Base-by-base conservation (phyloP, 2,329 filamentous ascomycete species). In the Ascochyta fabae region DNA sequence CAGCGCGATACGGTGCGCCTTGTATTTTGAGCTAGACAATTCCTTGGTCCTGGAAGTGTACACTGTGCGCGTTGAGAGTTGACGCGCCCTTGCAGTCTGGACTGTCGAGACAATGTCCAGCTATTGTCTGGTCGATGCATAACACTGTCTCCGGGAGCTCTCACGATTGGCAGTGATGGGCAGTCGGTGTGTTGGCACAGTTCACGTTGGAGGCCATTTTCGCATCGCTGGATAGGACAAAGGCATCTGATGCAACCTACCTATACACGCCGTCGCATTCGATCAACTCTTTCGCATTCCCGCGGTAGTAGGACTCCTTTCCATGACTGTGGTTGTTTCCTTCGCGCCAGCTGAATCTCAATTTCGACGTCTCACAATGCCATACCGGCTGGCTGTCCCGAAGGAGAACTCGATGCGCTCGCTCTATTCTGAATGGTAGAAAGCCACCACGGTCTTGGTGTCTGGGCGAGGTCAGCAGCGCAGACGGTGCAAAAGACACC, bases 371-470 rank as follows among this genome's bases (percentile, higher is more conserved):
- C 39, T 39, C 39, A 39, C 29, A 23, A 13, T 15, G 29, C 16
- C 47, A 36, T 31, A 42, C 50, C 62, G 62, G 62, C 48, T 61
- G 42, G 22, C 26, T 31, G 60, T 23, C 61, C 56, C 22, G 41
- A 62, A 46, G 29, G 6, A 59, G 64, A 24, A 54, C 16, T 53
- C 49, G 58, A 55, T 51, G 53, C 64, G 62, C 41, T 49, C 27
- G 13, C 47, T 33, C 27, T 13, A 24, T 50, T 47, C 33, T 43
- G 46, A 23, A 35, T 34, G 45, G 24, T 34, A n/a, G 38, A 23
- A 48, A 50, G 52, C 58, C 49, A 43, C 42, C 36, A 47, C 35
- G 23, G 15, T 50, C 38, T 45, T 59, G 40, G 36, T 45, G 29
- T 43, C 45, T 45, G 46, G 46, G 47, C 56, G 29, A 41, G 27